Evolutionary conservation across 2,329 filamentous ascomycete species (phyloP).

Genomic region (Thelonectria discophora): DNA sequence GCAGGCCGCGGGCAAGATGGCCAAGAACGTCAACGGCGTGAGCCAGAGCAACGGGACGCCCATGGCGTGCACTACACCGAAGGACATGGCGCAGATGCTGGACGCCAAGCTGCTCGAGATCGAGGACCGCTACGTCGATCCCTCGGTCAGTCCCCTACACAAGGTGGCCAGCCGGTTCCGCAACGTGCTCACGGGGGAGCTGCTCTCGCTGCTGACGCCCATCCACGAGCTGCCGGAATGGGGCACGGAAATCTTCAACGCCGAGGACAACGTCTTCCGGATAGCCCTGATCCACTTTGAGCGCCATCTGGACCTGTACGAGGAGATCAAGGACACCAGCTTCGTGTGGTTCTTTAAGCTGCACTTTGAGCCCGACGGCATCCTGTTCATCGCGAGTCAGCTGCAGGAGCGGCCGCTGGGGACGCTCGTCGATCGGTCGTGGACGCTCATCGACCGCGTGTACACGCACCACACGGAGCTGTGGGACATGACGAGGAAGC

Average conservation of each 20-base stretch:
- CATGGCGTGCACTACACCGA: neutral
- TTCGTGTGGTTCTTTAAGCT: slow-evolving; percentile 16
- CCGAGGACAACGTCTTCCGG: slow-evolving; percentile 20
- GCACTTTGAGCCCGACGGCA: slow-evolving; percentile 21
- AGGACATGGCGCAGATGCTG: slow-evolving; percentile 3
- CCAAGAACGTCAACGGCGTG: neutral
- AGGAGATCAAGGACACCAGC: slow-evolving; percentile 12
- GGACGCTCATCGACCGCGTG: slow-evolving; percentile 14
- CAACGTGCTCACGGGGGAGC: neutral
- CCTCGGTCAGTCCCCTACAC: slow-evolving; percentile 12
- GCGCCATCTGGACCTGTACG: slow-evolving; percentile 14
- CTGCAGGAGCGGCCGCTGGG: slow-evolving; percentile 15
- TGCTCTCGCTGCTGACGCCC: slow-evolving; percentile 14
- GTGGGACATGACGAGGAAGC: slow-evolving; percentile 16
- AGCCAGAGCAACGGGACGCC: neutral
- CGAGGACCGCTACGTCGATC: slow-evolving; percentile 14
- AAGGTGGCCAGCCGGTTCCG: slow-evolving; percentile 10
- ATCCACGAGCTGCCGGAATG: slow-evolving; percentile 20
- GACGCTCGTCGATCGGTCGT: slow-evolving; percentile 14
- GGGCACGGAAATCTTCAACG: slow-evolving; percentile 21
- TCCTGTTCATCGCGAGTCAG: slow-evolving; percentile 19
- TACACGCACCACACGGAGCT: slow-evolving; percentile 18
- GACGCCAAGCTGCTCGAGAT: slow-evolving; percentile 9
- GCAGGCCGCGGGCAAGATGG: neutral
- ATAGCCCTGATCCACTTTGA: slow-evolving; percentile 19